Base-by-base conservation (phyloP, 345 rosid genomes). In the Salix purpurea region DNA sequence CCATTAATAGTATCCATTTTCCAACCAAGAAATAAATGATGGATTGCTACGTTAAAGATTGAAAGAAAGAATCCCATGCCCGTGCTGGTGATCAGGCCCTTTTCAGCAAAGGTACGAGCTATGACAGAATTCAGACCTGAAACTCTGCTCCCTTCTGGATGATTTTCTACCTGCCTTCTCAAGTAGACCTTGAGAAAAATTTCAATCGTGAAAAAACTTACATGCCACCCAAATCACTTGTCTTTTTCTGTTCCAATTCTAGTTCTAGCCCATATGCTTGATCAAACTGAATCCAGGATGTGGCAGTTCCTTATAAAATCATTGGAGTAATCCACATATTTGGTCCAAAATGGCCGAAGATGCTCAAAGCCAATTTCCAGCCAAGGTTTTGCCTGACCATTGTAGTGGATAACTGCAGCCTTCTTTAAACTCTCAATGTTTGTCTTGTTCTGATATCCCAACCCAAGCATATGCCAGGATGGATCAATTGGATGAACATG, bases 361-460 rank as follows among this genome's bases (percentile, higher is more conserved):
- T 95, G 97, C 86, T 91, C 98, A 44, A 95, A 95, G 69, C 98
- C 99, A 71, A 93, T 92, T 85, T 93, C 90, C 42, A 93, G 86
- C 99, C 99, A 95, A 1, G 99, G 99, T 87, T 95, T 95, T 30
- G 97, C 89, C 83, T 95, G 99, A 56, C 99, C 99, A 74, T 95
- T 95, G 87, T 93, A 95, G 82, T 93, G 98, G 71, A 93, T 91
- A 69, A 95, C 98, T 18, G 97, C 98, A 79, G 99, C 98, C 83
- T 84, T 87, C 76, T 84, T 88, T 40, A 89, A 91, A 70, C 77
- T 86, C 74, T 90, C 94, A 42, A 86, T 74, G 61, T 83, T 80
- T 80, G 96, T 95, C 73, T 89, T 89, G 68, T 80, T 89, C 88
- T 95, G 99, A 79, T 95, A 95, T 8, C 99, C 99, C 87, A 95